Evolutionary conservation across 352 stramenopile species (phyloP).

Genomic region (Phytophthora vignae): DNA sequence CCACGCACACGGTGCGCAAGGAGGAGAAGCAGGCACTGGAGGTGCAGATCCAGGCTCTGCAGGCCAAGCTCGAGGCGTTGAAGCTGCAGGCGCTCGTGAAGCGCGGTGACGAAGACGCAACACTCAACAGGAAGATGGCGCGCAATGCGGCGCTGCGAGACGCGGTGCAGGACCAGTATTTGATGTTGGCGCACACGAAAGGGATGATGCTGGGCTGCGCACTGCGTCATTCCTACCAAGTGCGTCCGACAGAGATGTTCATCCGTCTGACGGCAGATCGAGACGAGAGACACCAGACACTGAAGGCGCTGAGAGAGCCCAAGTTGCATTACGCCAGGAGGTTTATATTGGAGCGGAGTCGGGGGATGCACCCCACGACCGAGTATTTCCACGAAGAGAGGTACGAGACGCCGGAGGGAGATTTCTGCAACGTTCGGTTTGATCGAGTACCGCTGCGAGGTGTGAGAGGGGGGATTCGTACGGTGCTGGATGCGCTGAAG

Average conservation of each 20-base stretch:
- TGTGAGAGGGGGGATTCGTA: slow-evolving; percentile 34
- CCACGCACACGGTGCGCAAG: slow-evolving; percentile 36
- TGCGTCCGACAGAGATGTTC: slow-evolving; percentile 38
- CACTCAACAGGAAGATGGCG: slow-evolving; percentile 1
- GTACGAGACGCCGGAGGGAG: slow-evolving; percentile 48
- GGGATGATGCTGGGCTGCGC: slow-evolving; percentile 30
- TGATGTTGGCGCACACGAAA: slow-evolving; percentile 29
- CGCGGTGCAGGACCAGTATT: slow-evolving; percentile 32
- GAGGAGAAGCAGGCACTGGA: slow-evolving; percentile 33
- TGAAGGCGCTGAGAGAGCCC: slow-evolving; percentile 33
- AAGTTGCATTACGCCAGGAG: slow-evolving; percentile 40
- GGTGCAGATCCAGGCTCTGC: slow-evolving; percentile 18
- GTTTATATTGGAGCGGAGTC: slow-evolving; percentile 42
- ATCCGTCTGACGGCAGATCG: slow-evolving; percentile 39
- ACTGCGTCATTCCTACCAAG: slow-evolving; percentile 27
- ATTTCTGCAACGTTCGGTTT: slow-evolving; percentile 55
- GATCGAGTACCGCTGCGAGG: slow-evolving; percentile 48
- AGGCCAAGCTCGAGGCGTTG: slow-evolving; percentile 34
- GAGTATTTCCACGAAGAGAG: slow-evolving; percentile 46
- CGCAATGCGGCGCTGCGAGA: slow-evolving; percentile 33
- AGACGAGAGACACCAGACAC: slow-evolving; percentile 29
- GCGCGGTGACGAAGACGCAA: slow-evolving; percentile 14
- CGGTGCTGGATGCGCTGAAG: slow-evolving; percentile 48
- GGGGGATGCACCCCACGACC: slow-evolving; percentile 33
- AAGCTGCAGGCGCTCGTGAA: slow-evolving; percentile 29